A percentile compares a stretch with the other conserved stretches of the same genome.
Evolutionary conservation across 2,329 filamentous ascomycete genomes (phyloP).

Genomic region (Seiridium unicorne): DNA sequence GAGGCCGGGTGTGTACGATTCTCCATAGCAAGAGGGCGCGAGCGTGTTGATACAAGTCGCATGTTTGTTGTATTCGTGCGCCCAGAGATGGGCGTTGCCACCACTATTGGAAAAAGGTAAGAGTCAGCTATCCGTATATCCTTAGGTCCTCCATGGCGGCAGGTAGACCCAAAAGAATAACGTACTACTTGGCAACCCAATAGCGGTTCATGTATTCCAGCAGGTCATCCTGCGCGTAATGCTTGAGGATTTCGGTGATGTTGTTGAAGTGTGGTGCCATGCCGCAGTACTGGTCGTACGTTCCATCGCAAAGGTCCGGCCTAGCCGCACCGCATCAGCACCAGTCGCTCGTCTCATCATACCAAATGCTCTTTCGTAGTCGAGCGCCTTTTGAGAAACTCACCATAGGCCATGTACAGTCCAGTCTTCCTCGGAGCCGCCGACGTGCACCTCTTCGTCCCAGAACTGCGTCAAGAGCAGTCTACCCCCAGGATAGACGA

Average conservation of each 20-base stretch:
- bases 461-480: slow-evolving; percentile 43
- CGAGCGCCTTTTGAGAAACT: slow-evolving; percentile 1
- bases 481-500: slow-evolving; percentile 38
- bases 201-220: slow-evolving; percentile 40
- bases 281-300: slow-evolving; percentile 40
- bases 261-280: slow-evolving; percentile 40
- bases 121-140: background rate
- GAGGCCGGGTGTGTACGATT: slow-evolving; percentile 42
- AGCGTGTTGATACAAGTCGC: slow-evolving; percentile 72
- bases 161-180: background rate
- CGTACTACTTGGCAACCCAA: slow-evolving; percentile 38
- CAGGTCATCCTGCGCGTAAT: slow-evolving; percentile 37
- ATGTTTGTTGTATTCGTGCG: slow-evolving; percentile 71
- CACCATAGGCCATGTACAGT: slow-evolving; percentile 44
- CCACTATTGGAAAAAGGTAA: slow-evolving; percentile 21
- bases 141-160: background rate
- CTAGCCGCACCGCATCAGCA: slow-evolving; percentile 16
- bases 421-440: slow-evolving; percentile 41
- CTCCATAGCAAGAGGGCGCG: slow-evolving; percentile 60
- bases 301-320: slow-evolving; percentile 44
- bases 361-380: background rate
- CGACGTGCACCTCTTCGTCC: slow-evolving; percentile 37
- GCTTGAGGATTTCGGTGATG: slow-evolving; percentile 38
- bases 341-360: background rate
- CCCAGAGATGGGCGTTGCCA: slow-evolving; percentile 54